A percentile compares a stretch with the other conserved stretches of the same genome.
Conservation (phyloP, 805 yeast genomes). For the Scheffersomyces ergatensis region DNA sequence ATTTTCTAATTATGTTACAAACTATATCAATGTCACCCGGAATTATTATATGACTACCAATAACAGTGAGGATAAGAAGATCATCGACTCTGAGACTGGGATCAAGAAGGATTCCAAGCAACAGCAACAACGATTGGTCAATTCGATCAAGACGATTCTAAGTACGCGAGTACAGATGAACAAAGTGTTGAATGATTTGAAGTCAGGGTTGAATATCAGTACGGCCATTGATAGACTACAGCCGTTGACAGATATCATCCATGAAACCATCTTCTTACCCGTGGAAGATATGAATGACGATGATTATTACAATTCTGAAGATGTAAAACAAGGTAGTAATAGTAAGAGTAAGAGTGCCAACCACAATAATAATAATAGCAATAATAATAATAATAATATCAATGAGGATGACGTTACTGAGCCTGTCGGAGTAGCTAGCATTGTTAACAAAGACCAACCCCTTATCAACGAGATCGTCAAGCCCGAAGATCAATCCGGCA, state of each 20-base stretch:
- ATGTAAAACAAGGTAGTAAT: slow-evolving; percentile 2
- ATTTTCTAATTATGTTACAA: slow-evolving; percentile 26
- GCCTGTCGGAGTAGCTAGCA: slow-evolving; percentile 53
- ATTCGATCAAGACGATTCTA: slow-evolving; percentile 36
- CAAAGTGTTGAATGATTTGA: slow-evolving; percentile 37
- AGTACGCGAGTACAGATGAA: slow-evolving; percentile 42
- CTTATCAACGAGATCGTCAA: slow-evolving; percentile 50
- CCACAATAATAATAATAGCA: background rate
- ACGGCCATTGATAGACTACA: slow-evolving; percentile 55
- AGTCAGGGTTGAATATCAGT: slow-evolving; percentile 46
- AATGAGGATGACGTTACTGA: slow-evolving; percentile 30
- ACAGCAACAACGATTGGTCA: slow-evolving; percentile 18
- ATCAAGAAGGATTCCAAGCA: slow-evolving; percentile 8
- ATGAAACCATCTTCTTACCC: slow-evolving; percentile 48
- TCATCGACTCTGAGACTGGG: background rate
- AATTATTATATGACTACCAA: slow-evolving; percentile 1
- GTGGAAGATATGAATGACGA: slow-evolving; percentile 42
- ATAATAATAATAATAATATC: slow-evolving; percentile 6
- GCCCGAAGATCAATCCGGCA: slow-evolving; percentile 37
- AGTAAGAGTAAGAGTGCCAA: no score
- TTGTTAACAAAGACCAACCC: slow-evolving; percentile 47
- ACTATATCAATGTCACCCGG: slow-evolving; percentile 15
- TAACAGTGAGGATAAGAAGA: slow-evolving; percentile 6
- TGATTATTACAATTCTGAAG: slow-evolving; percentile 18
- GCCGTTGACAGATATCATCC: slow-evolving; percentile 42